Percentiles rank a stretch among this genome's conserved stretches.
These are phyloP conservation scores for Plasmodium gonderi DNA, from an alignment of 169 alveolate species.

Conservation along the genomic window DNA sequence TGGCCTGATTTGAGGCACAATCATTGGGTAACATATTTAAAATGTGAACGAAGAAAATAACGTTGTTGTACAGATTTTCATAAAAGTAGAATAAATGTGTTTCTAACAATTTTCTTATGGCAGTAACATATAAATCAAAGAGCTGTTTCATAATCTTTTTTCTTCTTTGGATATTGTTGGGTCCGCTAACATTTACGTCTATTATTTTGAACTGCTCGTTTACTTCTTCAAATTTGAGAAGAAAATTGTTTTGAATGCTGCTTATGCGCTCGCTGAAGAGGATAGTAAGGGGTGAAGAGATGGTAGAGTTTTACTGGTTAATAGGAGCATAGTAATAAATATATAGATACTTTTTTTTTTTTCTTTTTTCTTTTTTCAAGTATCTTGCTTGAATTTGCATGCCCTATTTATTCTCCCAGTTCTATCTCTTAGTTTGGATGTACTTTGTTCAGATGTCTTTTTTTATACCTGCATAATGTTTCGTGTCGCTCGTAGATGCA, in stretches of 20 bases:
- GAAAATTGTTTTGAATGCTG: slow-evolving; percentile 17
- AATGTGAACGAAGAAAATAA: slow-evolving; percentile 16
- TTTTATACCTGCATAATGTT: slow-evolving; percentile 25
- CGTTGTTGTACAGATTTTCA: slow-evolving; percentile 29
- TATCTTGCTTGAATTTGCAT: too few relatives aligned
- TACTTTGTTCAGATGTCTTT: neutral
- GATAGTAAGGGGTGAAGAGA: too few relatives aligned
- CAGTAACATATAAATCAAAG: slow-evolving; percentile 11
- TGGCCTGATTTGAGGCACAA: neutral
- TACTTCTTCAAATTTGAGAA: slow-evolving; percentile 4
- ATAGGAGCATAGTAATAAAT: too few relatives aligned
- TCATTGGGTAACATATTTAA: slow-evolving; percentile 24
- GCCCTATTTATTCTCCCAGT: too few relatives aligned
- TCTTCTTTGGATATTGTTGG: neutral
- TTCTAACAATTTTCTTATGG: slow-evolving; percentile 5
- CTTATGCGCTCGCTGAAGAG: slow-evolving; percentile 33
- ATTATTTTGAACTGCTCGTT: slow-evolving; percentile 16
- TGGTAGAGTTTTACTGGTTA: too few relatives aligned
- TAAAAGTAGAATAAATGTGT: slow-evolving; percentile 22
- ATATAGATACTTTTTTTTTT: neutral
- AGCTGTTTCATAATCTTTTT: slow-evolving; percentile 19
- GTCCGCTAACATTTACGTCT: neutral
- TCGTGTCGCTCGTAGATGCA: slow-evolving; percentile 5
- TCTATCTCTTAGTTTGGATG: neutral
- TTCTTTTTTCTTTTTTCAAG: too few relatives aligned